phyloP scores from a whole-genome alignment of 2,329 filamentous ascomycete genomes.

The Penicillium griseofulvum region DNA sequence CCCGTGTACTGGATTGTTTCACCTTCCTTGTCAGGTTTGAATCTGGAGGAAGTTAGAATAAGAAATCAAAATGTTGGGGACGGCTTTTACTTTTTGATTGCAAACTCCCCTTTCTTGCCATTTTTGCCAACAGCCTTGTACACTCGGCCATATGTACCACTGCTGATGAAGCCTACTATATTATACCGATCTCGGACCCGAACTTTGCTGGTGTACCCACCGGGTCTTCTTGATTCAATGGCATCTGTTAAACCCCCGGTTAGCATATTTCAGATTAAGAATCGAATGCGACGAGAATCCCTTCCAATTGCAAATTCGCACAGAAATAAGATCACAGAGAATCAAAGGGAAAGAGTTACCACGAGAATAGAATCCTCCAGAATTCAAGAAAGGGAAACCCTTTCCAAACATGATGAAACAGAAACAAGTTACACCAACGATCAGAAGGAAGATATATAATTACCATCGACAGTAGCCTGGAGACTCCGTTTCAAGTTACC shows the following conservation, averaged over 20 bases:
- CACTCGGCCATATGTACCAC: slow-evolving; percentile 94
- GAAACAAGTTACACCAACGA: background rate
- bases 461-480: slow-evolving; percentile 48
- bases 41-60: slow-evolving; percentile 44
- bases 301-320: slow-evolving; percentile 9
- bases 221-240: slow-evolving; percentile 41
- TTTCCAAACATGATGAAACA: slow-evolving; percentile 40
- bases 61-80: background rate
- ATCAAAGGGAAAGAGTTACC: slow-evolving; percentile 33
- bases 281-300: slow-evolving; percentile 12
- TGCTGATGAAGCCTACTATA: slow-evolving; percentile 97
- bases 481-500: slow-evolving; percentile 43
- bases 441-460: slow-evolving; percentile 25
- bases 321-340: background rate
- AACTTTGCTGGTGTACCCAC: slow-evolving; percentile 67
- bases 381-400: slow-evolving; percentile 39
- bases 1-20: slow-evolving; percentile 93
- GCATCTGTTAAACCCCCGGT: slow-evolving; percentile 31
- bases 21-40: slow-evolving; percentile 98
- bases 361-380: slow-evolving; percentile 42
- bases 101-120: slow-evolving; percentile 76
- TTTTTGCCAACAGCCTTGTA: slow-evolving; percentile 87
- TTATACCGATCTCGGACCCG: slow-evolving; percentile 91
- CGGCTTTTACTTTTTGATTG: slow-evolving; percentile 82
- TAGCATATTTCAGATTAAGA: slow-evolving; percentile 18